These are phyloP conservation scores for Eucalyptus viminalis DNA, from an alignment of 345 rosid species.

Conservation along the genomic window DNA sequence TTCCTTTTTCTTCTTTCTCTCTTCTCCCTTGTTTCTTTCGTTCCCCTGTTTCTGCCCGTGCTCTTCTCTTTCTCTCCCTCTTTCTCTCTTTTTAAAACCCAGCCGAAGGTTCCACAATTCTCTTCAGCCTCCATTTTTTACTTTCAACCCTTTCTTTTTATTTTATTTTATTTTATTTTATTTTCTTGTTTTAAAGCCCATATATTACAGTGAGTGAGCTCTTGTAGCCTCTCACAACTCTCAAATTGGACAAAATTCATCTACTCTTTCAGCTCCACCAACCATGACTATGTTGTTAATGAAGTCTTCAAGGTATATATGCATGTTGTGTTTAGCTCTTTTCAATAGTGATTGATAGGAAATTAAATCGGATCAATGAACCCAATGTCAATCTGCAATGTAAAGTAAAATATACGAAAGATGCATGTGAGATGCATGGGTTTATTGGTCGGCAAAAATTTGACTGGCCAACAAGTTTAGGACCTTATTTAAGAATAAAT, in stretches of 20 bases:
- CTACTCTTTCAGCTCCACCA: conserved; percentile 30
- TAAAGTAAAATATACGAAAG: neutral
- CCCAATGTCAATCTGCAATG: neutral
- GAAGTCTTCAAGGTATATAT: conserved; percentile 39
- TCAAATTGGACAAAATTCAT: conserved; percentile 42
- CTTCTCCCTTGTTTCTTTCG: too few relatives aligned
- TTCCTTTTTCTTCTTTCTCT: too few relatives aligned
- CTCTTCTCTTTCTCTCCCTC: too few relatives aligned
- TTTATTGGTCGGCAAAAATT: neutral
- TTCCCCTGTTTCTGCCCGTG: too few relatives aligned
- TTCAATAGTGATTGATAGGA: neutral
- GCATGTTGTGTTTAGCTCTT: neutral
- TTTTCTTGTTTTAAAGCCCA: too few relatives aligned
- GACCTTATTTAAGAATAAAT: neutral
- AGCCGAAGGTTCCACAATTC: too few relatives aligned
- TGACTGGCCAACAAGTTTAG: fast-evolving
- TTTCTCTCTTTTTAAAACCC: too few relatives aligned
- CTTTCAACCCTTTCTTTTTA: too few relatives aligned
- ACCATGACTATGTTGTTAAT: conserved; percentile 15
- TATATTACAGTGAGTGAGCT: conserved; percentile 19
- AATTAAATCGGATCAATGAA: neutral
- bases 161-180: too few relatives aligned
- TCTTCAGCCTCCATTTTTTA: too few relatives aligned
- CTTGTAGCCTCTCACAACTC: conserved; percentile 16
- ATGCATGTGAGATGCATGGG: neutral